Evolutionary conservation across 1,284 basidiomycete genomes (phyloP).

Genomic region (Apiotrichum gracile): DNA sequence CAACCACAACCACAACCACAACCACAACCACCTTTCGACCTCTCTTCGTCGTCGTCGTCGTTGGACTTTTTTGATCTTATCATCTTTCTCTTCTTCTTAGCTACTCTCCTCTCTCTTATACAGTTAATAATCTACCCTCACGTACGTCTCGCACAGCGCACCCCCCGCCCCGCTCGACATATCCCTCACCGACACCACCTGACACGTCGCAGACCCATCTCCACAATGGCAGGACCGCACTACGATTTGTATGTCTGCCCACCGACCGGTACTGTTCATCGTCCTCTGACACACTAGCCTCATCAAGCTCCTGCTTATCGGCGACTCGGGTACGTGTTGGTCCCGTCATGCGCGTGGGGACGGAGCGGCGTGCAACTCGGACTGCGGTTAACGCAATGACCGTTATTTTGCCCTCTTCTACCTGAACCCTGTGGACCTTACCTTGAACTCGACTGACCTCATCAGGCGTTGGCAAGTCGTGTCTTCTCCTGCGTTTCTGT

Average conservation of each 20-base stretch:
- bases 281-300: conserved; percentile 45
- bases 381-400: no score
- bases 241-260: conserved; percentile 45
- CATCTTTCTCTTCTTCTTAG: background rate
- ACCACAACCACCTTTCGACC: background rate
- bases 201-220: background rate
- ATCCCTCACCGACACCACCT: background rate
- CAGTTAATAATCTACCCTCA: background rate
- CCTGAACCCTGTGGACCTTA: no score
- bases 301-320: conserved; percentile 95
- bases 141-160: background rate
- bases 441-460: background rate
- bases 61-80: no score
- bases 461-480: conserved; percentile 94
- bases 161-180: no score
- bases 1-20: no score
- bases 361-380: background rate
- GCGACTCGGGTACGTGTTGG: conserved; percentile 74
- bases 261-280: no score
- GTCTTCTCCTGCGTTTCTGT: conserved; percentile 95
- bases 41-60: background rate
- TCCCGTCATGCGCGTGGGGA: background rate
- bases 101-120: background rate
- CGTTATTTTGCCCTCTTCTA: no score
- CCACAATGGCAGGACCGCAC: conserved; percentile 43